Conservation (phyloP, 345 rosid species). For the Citrus unshiu region DNA sequence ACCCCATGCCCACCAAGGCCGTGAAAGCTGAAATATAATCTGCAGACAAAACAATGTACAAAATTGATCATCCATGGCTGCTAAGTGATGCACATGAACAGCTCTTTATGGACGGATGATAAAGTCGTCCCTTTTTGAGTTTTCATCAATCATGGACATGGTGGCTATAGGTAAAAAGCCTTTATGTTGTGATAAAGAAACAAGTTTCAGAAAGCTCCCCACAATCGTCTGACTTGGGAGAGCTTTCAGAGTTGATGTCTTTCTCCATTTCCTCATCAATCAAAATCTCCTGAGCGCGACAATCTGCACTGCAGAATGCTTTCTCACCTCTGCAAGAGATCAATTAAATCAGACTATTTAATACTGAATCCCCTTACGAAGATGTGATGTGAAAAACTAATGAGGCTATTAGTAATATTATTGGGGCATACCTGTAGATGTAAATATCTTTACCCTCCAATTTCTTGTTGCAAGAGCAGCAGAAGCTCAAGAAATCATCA, state of each 20-base stretch:
- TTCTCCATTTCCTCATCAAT: constrained; percentile 46
- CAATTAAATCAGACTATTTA: background rate
- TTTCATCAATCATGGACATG: constrained; percentile 31
- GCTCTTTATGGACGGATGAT: constrained; percentile 67
- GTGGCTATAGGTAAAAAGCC: constrained; percentile 10
- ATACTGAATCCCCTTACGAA: background rate
- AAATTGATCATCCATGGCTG: constrained; percentile 70
- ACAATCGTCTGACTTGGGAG: constrained; percentile 16
- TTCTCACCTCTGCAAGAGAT: constrained; percentile 68
- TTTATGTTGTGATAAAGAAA: constrained; percentile 26
- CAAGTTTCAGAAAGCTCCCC: constrained; percentile 37
- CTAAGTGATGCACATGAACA: constrained; percentile 53
- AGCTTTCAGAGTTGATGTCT: constrained; percentile 21
- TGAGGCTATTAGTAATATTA: background rate
- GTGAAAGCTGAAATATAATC: constrained; percentile 30
- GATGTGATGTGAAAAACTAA: background rate
- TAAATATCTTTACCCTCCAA: constrained; percentile 68
- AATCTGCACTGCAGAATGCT: constrained; percentile 71
- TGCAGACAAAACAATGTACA: constrained; percentile 38
- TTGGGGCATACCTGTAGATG: constrained; percentile 63
- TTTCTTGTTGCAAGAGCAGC: constrained; percentile 68
- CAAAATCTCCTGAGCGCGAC: constrained; percentile 67
- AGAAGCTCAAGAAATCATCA: constrained; percentile 58
- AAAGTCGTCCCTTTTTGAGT: constrained; percentile 21
- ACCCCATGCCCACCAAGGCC: constrained; percentile 24